These are phyloP conservation scores for Tranzscheliella williamsii DNA, from an alignment of 1,284 basidiomycete species.

Conservation along the genomic window DNA sequence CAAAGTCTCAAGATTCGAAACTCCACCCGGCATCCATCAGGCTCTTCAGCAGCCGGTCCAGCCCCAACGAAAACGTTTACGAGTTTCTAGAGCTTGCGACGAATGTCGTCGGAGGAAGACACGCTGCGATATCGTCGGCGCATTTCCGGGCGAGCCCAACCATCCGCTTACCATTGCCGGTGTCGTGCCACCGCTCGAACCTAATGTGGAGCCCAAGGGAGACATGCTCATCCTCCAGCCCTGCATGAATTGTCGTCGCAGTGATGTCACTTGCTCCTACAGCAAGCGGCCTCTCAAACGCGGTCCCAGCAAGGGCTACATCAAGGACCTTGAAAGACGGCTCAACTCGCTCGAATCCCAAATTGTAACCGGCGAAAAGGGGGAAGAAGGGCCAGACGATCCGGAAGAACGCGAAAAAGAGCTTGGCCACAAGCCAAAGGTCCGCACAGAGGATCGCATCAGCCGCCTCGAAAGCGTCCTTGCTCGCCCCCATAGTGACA, in stretches of 20 bases:
- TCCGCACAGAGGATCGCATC: conserved; percentile 35
- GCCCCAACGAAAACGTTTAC: conserved; percentile 31
- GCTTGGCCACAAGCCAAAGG: conserved; percentile 11
- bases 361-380: conserved; percentile 6
- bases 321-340: conserved; percentile 48
- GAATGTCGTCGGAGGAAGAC: conserved; percentile 44
- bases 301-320: conserved; percentile 46
- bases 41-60: conserved; percentile 7
- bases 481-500: conserved; percentile 12
- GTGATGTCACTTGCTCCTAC: conserved; percentile 37
- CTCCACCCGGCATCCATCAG: no score
- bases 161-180: conserved; percentile 33
- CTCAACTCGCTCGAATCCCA: conserved; percentile 45
- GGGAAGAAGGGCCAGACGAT: conserved; percentile 1
- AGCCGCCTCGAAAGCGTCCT: conserved; percentile 27
- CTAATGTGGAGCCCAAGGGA: conserved; percentile 27
- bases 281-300: conserved; percentile 43
- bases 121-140: conserved; percentile 41
- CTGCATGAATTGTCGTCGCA: conserved; percentile 42
- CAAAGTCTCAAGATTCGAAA: no score
- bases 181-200: conserved; percentile 21
- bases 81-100: conserved; percentile 40
- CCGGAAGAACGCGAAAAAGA: background rate
- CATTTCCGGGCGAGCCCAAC: conserved; percentile 35
- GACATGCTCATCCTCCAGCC: conserved; percentile 49